Evolutionary conservation across 1,284 basidiomycete genomes (phyloP).

Genomic region (Ustilago lituana): DNA sequence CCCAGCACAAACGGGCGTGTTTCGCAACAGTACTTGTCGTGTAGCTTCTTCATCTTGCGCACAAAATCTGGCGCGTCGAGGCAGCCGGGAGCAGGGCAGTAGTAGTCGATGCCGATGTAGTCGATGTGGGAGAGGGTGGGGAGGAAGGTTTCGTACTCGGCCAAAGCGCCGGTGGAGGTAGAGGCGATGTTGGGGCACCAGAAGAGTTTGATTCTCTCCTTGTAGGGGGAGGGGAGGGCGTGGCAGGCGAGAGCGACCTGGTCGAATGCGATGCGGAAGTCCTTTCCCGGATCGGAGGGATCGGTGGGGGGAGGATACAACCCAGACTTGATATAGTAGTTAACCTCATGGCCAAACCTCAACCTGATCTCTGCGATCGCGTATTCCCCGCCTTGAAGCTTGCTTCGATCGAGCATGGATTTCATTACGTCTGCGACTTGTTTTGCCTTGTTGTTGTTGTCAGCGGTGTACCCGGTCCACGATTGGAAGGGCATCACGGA

Average conservation of each 20-base stretch:
- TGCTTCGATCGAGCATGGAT: slow-evolving; percentile 16
- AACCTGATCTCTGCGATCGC: slow-evolving; percentile 23
- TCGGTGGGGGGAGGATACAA: slow-evolving; percentile 19
- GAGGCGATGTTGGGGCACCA: slow-evolving; percentile 47
- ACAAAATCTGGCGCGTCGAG: slow-evolving; percentile 21
- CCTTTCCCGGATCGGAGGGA: slow-evolving; percentile 6
- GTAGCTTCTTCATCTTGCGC: slow-evolving; percentile 24
- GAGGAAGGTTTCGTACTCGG: slow-evolving; percentile 26
- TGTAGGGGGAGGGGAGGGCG: not conserved
- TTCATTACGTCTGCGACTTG: slow-evolving; percentile 27
- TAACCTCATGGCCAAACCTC: slow-evolving; percentile 37
- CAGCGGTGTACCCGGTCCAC: slow-evolving; percentile 22
- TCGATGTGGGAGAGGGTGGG: slow-evolving; percentile 19
- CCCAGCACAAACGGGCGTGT: slow-evolving; percentile 23
- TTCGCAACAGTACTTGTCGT: slow-evolving; percentile 17
- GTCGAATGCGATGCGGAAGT: slow-evolving; percentile 22
- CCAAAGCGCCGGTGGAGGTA: slow-evolving; percentile 6
- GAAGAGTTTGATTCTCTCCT: slow-evolving; percentile 24
- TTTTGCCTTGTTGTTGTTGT: slow-evolving; percentile 13
- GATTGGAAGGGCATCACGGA: slow-evolving; percentile 40
- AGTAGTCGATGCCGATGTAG: slow-evolving; percentile 43
- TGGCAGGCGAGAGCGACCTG: slow-evolving; percentile 26
- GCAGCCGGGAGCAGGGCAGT: slow-evolving; percentile 23
- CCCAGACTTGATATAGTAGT: slow-evolving; percentile 36
- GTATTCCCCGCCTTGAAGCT: not conserved